phyloP scores from a whole-genome alignment of 1,284 basidiomycete genomes.

The Pascua sp. region DNA sequence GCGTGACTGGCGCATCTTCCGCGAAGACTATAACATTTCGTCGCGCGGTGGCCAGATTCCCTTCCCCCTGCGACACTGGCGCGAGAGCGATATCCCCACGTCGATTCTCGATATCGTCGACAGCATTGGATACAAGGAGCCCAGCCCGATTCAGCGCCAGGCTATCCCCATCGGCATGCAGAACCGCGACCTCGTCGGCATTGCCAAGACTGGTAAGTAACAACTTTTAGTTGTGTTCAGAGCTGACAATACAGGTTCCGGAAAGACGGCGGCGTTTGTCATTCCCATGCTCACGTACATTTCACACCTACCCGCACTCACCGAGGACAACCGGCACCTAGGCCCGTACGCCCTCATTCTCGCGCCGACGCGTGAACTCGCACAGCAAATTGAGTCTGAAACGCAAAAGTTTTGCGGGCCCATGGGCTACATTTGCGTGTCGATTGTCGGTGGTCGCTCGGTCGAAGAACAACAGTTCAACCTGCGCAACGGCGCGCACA shows the following conservation, averaged over 20 bases:
- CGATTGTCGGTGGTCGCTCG: conserved; percentile 91
- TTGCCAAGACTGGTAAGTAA: conserved; percentile 72
- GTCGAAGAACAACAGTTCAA: conserved; percentile 98
- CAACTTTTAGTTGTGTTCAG: too few species aligned
- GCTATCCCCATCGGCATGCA: conserved; percentile 96
- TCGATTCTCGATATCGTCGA: conserved; percentile 79
- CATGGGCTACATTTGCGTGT: conserved; percentile 87
- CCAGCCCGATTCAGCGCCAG: conserved; percentile 93
- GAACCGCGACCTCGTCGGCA: conserved; percentile 94
- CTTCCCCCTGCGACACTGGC: conserved; percentile 85
- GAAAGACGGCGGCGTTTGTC: conserved; percentile 98
- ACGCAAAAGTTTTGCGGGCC: conserved; percentile 84
- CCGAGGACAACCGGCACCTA: conserved; percentile 85
- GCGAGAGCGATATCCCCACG: conserved; percentile 77
- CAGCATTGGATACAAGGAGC: conserved; percentile 91
- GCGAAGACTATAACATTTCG: conserved; percentile 96
- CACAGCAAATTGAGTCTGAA: conserved; percentile 94
- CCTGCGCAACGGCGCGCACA: conserved; percentile 90
- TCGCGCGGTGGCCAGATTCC: conserved; percentile 89
- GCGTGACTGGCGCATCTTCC: conserved; percentile 97
- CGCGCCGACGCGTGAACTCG: conserved; percentile 86
- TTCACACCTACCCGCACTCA: conserved; percentile 72
- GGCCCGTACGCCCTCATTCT: conserved; percentile 92
- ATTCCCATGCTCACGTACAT: conserved; percentile 98
- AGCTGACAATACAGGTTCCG: conserved; percentile 61